Base-by-base conservation (phyloP, 2,329 filamentous ascomycete genomes). In the Ophiostoma sp. region DNA sequence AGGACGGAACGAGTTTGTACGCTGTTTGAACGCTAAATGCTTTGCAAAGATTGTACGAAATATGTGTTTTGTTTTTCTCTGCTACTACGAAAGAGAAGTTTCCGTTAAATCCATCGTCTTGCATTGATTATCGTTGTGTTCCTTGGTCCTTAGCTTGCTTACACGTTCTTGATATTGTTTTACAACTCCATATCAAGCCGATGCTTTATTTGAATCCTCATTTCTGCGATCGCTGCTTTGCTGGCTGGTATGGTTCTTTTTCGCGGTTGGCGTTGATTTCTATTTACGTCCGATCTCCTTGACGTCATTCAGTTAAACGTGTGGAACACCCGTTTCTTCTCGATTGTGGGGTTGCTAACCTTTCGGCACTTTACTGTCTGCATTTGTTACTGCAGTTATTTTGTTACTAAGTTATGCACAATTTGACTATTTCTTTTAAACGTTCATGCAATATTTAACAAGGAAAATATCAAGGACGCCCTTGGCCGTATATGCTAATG, bases 11-110 rank as follows among this genome's bases (percentile, higher is more conserved):
- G 11, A 50, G 42, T 50, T 42, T 28, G 61, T 66, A 66, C 61
- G 61, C 33, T 25, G 31, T 36, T 36, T n/a, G 19, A 61, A n/a
- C 2, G n/a, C 28, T 7, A 15, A 28, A 19, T 59, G 19, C 25
- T 15, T 22, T 19, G 45, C 48, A 55, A 72, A 72, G 71, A 69
- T 59, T 72, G 71, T 72, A 72, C 63, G 63, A 72, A 57, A 22
- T 59, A 66, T 68, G 61, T 19, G 25, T 50, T 63, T 63, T 22
- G 45, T 45, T 28, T 25, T 11, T 61, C 17, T 11, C 42, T 55
- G 17, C 57, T 36, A 6, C 59, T 42, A 17, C n/a, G 48, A 17
- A n/a, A 12, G 31, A 42, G 48, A 39, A n/a, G 42, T 36, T 39
- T 39, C 3, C 33, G 59, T 39, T 63, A 9, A 55, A 4, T 28